These are phyloP conservation scores for Aureobasidium melanogenum DNA, from an alignment of 2,329 filamentous ascomycete species.

Conservation along the genomic window DNA sequence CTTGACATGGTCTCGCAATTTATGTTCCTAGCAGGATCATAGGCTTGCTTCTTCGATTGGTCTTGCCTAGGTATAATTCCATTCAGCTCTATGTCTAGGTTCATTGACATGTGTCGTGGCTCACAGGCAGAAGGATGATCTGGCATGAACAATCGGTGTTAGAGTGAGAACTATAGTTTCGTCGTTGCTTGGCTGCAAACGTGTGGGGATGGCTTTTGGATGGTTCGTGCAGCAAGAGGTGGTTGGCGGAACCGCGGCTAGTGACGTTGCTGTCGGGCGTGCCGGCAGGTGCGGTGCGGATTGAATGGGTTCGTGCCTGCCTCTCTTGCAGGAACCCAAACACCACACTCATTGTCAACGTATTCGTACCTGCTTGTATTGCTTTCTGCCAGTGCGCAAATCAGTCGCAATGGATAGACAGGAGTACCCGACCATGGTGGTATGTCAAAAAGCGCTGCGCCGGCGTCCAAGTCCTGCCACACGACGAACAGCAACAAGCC, in stretches of 20 bases:
- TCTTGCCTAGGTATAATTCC: too few species aligned
- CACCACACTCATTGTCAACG: neutral
- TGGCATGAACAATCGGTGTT: too few species aligned
- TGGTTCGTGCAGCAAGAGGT: neutral
- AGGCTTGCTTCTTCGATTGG: too few species aligned
- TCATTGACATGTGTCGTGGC: too few species aligned
- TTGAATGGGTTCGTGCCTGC: neutral
- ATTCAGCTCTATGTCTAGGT: too few species aligned
- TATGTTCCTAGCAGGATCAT: too few species aligned
- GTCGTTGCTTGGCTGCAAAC: neutral
- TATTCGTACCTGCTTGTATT: neutral
- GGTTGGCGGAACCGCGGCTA: neutral
- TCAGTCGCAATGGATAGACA: slow-evolving; percentile 54
- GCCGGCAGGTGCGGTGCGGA: neutral
- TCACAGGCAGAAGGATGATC: too few species aligned
- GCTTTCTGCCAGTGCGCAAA: neutral
- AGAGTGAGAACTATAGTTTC: neutral
- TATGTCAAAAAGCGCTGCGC: slow-evolving; percentile 41
- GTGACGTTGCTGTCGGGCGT: neutral
- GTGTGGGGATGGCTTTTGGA: slow-evolving; percentile 1
- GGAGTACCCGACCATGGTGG: slow-evolving; percentile 92
- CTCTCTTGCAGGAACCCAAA: neutral
- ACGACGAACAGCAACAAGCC: neutral
- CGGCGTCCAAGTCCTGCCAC: neutral
- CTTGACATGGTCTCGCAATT: too few species aligned